A percentile compares a stretch with the other conserved stretches of the same genome.
Conservation (phyloP, 2,329 filamentous ascomycete species). For the Alternaria ventricosa region DNA sequence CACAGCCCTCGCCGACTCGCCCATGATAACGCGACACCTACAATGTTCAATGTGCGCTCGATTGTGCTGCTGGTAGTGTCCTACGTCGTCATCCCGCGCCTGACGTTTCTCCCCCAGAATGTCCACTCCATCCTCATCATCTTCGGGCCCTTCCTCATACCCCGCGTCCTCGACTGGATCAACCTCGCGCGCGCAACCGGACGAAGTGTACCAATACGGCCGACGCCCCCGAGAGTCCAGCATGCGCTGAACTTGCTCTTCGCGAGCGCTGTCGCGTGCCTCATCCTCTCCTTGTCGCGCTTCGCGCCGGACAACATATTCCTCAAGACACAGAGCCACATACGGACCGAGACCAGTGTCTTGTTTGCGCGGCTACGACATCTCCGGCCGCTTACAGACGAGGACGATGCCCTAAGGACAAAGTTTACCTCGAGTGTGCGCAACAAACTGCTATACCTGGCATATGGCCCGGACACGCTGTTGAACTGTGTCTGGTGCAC, state of each 20-base stretch:
- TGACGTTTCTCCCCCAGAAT: conserved; percentile 44
- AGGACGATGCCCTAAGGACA: conserved; percentile 69
- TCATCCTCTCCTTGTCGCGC: conserved; percentile 69
- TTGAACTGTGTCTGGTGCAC: conserved; percentile 83
- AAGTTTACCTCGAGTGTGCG: conserved; percentile 68
- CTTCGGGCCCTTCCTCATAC: conserved; percentile 74
- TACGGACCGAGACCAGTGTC: conserved; percentile 84
- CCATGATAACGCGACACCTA: conserved; percentile 17
- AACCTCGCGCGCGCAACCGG: conserved; percentile 57
- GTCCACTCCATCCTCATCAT: conserved; percentile 53
- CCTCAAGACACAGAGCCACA: conserved; percentile 74
- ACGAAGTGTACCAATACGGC: conserved; percentile 58
- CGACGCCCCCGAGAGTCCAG: conserved; percentile 62
- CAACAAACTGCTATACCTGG: conserved; percentile 80
- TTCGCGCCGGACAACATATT: conserved; percentile 86
- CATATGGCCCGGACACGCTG: conserved; percentile 78
- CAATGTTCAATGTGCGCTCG: conserved; percentile 44
- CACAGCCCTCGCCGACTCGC: not conserved
- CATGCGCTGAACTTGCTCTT: conserved; percentile 68
- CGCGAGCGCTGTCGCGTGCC: conserved; percentile 58
- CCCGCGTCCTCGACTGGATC: conserved; percentile 70
- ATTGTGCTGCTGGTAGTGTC: conserved; percentile 41
- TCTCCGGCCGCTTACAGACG: conserved; percentile 63
- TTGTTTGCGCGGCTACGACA: conserved; percentile 77
- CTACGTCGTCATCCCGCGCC: conserved; percentile 46